Evolutionary conservation across 1,284 basidiomycete genomes (phyloP).

Genomic region (Leccinum fuscescens): DNA sequence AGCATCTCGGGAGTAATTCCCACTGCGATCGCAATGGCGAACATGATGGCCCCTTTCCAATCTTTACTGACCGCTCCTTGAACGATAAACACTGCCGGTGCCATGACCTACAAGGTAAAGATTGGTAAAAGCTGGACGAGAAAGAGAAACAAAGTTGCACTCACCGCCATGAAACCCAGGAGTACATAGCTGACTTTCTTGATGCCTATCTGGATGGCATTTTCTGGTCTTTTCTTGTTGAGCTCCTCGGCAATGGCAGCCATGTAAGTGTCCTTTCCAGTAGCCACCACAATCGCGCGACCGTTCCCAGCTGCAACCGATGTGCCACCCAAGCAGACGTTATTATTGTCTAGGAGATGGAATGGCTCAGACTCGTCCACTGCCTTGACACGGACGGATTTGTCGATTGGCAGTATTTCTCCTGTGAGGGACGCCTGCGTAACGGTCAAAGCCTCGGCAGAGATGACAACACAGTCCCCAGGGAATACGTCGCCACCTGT

Average conservation of each 20-base stretch:
- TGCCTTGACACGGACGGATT: slow-evolving; percentile 17
- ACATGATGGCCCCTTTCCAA: slow-evolving; percentile 33
- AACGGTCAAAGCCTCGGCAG: slow-evolving; percentile 30
- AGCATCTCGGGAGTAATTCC: slow-evolving; percentile 35
- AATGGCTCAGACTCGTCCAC: slow-evolving; percentile 21
- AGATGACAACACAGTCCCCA: slow-evolving; percentile 33
- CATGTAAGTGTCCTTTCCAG: slow-evolving; percentile 34
- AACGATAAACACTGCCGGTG: slow-evolving; percentile 29
- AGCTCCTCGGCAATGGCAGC: slow-evolving; percentile 34
- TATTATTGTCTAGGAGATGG: slow-evolving; percentile 29
- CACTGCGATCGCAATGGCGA: slow-evolving; percentile 31
- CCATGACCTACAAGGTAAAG: slow-evolving; percentile 26
- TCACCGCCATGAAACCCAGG: slow-evolving; percentile 31
- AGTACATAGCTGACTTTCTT: slow-evolving; percentile 35
- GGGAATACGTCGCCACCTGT: slow-evolving; percentile 33
- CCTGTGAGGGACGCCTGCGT: slow-evolving; percentile 34
- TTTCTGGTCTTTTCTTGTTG: slow-evolving; percentile 31
- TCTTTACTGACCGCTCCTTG: slow-evolving; percentile 34
- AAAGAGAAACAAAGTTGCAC: neutral
- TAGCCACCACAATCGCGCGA: slow-evolving; percentile 31
- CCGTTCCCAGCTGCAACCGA: slow-evolving; percentile 32
- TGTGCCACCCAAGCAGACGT: slow-evolving; percentile 33
- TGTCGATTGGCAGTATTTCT: slow-evolving; percentile 32
- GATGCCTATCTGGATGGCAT: slow-evolving; percentile 30
- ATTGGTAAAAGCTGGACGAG: neutral